Base-by-base conservation (phyloP, 805 yeast genomes). In the Candida bentonensis region DNA sequence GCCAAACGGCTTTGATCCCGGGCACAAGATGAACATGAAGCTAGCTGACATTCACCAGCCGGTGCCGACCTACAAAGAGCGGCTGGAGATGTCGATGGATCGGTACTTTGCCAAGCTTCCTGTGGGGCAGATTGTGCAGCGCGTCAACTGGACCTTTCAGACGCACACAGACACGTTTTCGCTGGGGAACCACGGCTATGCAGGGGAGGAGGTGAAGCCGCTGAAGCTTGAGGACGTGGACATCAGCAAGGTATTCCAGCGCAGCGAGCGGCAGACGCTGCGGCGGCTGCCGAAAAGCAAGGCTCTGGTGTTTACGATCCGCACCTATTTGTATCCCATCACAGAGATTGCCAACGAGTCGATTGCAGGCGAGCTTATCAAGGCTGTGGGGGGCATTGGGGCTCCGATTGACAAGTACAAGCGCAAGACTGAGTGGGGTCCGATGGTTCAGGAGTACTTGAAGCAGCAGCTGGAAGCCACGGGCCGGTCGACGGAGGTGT, bases 1-100 rank as follows among this genome's bases (percentile, higher is more conserved):
- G 51, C 85, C 89, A 1, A 75, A 80, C 1, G 89, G 89, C 1
- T 82, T 82, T 59, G 76, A 76, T 53, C 88, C 89, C 3, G 59
- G 67, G 3, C 61, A 56, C 7, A 70, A 73, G 49, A 67, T 73
- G 49, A 64, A 76, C 53, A 60, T 66, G 51, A 76, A 80, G 2
- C 60, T 82, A 33, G 72, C 82, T 0, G 63, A 57, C 41, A 72
- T 82, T 47, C 94, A 82, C 55, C 70, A 62, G 2, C 88, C 88
- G 0, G 88, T 82, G 2, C 94, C 92, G 0, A 73, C 72, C 47
- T 82, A 82, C 53, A 58, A 65, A 43, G 61, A 70, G 20, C 70
- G 75, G 49, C 63, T 82, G 39, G 70, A 73, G 56, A 52, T 67
- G 3, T 73, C 82, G 21, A 82, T 82, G 89, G 75, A 74, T 53